Evolutionary conservation across 2,329 filamentous ascomycete genomes (phyloP).

Genomic region (Fusarium udum): DNA sequence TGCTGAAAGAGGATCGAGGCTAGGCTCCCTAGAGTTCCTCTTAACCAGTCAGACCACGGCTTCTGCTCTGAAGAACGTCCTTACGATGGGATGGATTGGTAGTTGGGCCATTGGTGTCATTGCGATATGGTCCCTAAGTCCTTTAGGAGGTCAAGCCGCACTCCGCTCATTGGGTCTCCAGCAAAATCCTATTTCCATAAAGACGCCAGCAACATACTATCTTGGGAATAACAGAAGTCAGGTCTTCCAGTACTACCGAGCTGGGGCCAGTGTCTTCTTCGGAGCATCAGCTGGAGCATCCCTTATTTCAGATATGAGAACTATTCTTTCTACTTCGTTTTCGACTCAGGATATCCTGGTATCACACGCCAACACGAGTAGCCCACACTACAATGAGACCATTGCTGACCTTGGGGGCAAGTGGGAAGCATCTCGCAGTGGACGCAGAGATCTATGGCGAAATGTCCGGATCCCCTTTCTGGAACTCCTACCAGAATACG

Average conservation of each 20-base stretch:
- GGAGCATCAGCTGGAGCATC: background rate
- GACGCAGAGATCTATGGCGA: background rate
- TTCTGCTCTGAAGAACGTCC: background rate
- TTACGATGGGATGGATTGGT: background rate
- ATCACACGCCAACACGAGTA: background rate
- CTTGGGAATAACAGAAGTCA: background rate
- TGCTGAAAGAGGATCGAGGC: background rate
- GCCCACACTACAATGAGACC: background rate
- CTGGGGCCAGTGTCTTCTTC: background rate
- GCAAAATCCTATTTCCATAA: fast-evolving
- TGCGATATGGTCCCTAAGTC: background rate
- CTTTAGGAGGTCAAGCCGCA: background rate
- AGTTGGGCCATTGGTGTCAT: background rate
- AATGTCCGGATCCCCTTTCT: background rate
- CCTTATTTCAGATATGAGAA: background rate
- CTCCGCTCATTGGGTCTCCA: background rate
- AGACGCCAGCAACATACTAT: background rate
- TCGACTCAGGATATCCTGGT: background rate
- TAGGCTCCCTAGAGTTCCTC: slow-evolving; percentile 2
- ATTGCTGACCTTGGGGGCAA: background rate
- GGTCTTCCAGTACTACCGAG: fast-evolving
- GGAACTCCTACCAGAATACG: background rate
- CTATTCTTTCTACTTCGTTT: background rate
- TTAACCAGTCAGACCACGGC: background rate
- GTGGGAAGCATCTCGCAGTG: background rate